Conservation (phyloP, 345 rosid genomes). For the Fremontodendron californicum region DNA sequence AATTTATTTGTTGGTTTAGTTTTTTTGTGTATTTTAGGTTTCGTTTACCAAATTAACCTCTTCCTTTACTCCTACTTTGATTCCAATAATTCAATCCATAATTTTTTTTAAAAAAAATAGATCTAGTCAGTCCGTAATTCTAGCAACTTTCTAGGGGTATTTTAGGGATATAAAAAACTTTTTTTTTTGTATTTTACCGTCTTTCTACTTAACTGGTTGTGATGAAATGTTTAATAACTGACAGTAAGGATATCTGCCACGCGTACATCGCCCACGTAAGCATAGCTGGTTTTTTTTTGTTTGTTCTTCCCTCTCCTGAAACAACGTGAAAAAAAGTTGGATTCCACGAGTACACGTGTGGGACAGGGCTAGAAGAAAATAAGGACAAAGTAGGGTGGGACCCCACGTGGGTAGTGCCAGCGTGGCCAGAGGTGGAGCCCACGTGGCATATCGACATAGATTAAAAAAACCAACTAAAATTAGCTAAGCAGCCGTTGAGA, state of each 20-base stretch:
- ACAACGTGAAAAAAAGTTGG: conserved; percentile 15
- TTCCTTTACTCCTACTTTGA: neutral
- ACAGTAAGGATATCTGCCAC: conserved; percentile 23
- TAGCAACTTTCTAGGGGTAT: conserved; percentile 17
- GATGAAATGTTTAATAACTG: conserved; percentile 15
- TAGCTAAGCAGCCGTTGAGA: too few relatives aligned
- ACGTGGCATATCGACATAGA: neutral
- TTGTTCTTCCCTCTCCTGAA: neutral
- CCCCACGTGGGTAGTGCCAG: conserved; percentile 18
- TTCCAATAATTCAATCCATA: neutral
- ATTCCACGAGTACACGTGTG: conserved; percentile 26
- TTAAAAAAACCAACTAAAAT: too few relatives aligned
- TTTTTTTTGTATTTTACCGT: neutral
- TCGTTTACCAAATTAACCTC: conserved; percentile 14
- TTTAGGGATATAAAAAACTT: conserved; percentile 7
- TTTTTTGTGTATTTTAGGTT: conserved; percentile 10
- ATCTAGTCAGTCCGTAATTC: conserved; percentile 23
- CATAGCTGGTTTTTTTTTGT: neutral
- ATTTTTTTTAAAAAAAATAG: neutral
- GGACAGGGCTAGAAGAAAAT: conserved; percentile 12
- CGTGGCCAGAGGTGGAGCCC: conserved; percentile 21
- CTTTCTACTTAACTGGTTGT: neutral
- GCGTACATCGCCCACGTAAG: conserved; percentile 22
- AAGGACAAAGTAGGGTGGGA: conserved; percentile 7
- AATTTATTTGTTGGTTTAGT: conserved; percentile 23